phyloP scores from a whole-genome alignment of 768 basidiomycete genomes.

The Imleria badia region DNA sequence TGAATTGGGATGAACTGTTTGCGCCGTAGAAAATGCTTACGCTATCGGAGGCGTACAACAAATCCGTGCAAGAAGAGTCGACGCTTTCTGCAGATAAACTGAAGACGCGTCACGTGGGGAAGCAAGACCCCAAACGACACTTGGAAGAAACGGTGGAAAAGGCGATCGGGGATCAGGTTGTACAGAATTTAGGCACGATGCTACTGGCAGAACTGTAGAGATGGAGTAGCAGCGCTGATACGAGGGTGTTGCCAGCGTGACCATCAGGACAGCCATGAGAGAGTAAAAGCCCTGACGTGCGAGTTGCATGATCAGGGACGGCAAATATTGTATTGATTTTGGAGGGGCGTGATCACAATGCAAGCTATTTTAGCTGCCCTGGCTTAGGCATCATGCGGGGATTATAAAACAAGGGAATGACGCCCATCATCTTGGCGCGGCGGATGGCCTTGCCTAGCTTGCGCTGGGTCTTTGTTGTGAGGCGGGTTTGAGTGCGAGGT shows the following conservation, averaged over 20 bases:
- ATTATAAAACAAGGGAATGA: slow-evolving; percentile 56
- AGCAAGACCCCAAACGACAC: slow-evolving; percentile 98
- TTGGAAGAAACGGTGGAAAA: slow-evolving; percentile 96
- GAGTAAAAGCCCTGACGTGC: not conserved
- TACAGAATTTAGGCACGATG: slow-evolving; percentile 94
- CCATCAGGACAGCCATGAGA: not conserved
- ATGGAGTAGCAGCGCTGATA: not conserved
- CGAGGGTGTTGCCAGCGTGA: not conserved
- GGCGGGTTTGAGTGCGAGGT: slow-evolving; percentile 60
- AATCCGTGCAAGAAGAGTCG: slow-evolving; percentile 96
- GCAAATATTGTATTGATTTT: not conserved
- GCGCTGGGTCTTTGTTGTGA: slow-evolving; percentile 80
- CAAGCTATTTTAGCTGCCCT: slow-evolving; percentile 6
- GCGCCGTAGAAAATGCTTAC: slow-evolving; percentile 68
- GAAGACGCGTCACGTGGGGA: slow-evolving; percentile 96
- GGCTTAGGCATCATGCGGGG: slow-evolving; percentile 26
- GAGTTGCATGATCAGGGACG: slow-evolving; percentile 11
- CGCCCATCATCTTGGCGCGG: slow-evolving; percentile 88
- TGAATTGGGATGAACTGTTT: slow-evolving; percentile 19
- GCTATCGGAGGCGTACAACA: slow-evolving; percentile 93
- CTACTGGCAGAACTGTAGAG: slow-evolving; percentile 83
- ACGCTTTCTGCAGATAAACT: slow-evolving; percentile 92
- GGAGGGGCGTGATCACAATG: not conserved
- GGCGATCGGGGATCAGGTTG: slow-evolving; percentile 97
- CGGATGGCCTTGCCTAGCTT: slow-evolving; percentile 81